phyloP scores from a whole-genome alignment of 441 rosid species.

The Aquilaria agallochum region DNA sequence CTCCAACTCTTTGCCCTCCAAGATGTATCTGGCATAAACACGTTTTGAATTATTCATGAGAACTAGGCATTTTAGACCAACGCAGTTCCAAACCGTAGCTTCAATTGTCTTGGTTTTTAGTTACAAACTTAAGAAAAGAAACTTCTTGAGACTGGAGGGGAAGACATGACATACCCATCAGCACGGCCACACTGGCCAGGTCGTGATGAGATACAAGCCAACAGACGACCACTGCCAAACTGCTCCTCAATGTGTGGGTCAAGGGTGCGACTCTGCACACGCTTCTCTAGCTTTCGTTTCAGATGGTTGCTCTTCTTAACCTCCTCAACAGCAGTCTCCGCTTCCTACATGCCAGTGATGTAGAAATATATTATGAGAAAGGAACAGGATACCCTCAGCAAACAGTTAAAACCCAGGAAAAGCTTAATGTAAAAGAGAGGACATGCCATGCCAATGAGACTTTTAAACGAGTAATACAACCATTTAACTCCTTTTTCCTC shows the following conservation, averaged over 20 bases:
- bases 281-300: constrained; percentile 32
- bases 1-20: constrained; percentile 43
- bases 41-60: neutral
- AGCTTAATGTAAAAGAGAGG: neutral
- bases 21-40: constrained; percentile 26
- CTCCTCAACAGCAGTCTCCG: constrained; percentile 34
- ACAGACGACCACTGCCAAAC: constrained; percentile 33
- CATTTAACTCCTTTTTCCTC: too few species aligned
- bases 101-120: neutral
- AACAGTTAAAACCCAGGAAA: neutral
- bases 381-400: too few species aligned
- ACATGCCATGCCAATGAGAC: neutral
- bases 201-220: constrained; percentile 39
- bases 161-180: constrained; percentile 28
- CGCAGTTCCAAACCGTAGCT: too few species aligned
- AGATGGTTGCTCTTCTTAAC: constrained; percentile 38
- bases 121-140: neutral
- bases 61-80: neutral
- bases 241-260: constrained; percentile 42
- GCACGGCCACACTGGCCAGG: constrained; percentile 47
- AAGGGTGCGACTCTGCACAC: constrained; percentile 24
- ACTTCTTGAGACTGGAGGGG: neutral
- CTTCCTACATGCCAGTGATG: constrained; percentile 21
- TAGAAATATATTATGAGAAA: neutral
- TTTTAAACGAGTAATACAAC: neutral